Percentiles rank a stretch among this genome's conserved stretches.
Evolutionary conservation across 1,139 yeast species (phyloP).

Genomic region (Suhomyces panamericanus): DNA sequence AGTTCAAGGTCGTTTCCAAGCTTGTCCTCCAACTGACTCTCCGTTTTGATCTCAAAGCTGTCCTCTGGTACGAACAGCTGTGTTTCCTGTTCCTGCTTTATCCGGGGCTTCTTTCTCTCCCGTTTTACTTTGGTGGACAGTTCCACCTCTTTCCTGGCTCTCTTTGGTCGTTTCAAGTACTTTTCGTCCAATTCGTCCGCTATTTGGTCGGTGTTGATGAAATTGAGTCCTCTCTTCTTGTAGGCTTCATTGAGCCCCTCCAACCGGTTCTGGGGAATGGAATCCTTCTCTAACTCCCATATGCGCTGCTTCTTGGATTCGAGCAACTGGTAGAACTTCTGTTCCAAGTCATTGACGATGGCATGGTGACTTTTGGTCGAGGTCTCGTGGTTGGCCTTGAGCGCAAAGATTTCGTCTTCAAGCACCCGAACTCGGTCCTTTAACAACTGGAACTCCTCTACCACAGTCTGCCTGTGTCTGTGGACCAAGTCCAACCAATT

Average conservation of each 20-base stretch:
- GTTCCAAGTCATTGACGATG: conserved; percentile 36
- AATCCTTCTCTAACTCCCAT: conserved; percentile 28
- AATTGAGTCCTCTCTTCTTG: conserved; percentile 21
- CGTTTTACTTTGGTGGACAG: too few relatives aligned
- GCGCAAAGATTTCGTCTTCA: conserved; percentile 14
- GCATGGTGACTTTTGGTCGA: conserved; percentile 26
- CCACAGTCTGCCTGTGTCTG: conserved; percentile 15
- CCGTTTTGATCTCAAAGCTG: background rate
- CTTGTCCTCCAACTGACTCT: too few relatives aligned
- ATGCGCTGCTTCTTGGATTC: conserved; percentile 40
- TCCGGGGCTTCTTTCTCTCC: too few relatives aligned
- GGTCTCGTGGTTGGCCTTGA: conserved; percentile 20
- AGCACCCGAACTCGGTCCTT: conserved; percentile 4
- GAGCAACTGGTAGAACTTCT: conserved; percentile 38
- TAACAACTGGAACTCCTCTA: conserved; percentile 10
- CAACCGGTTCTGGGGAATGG: conserved; percentile 13
- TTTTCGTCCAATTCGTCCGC: conserved; percentile 22
- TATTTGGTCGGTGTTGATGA: conserved; percentile 21
- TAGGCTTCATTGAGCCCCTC: conserved; percentile 27
- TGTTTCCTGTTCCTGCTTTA: conserved; percentile 4
- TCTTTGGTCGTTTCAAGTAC: conserved; percentile 12
- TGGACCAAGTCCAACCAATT: conserved; percentile 30
- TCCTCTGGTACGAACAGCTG: background rate
- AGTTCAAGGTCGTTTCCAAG: too few relatives aligned
- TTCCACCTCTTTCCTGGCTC: conserved; percentile 1